Base-by-base conservation (phyloP, 176 grass and related monocot genomes). In the Pharus latifolius region DNA sequence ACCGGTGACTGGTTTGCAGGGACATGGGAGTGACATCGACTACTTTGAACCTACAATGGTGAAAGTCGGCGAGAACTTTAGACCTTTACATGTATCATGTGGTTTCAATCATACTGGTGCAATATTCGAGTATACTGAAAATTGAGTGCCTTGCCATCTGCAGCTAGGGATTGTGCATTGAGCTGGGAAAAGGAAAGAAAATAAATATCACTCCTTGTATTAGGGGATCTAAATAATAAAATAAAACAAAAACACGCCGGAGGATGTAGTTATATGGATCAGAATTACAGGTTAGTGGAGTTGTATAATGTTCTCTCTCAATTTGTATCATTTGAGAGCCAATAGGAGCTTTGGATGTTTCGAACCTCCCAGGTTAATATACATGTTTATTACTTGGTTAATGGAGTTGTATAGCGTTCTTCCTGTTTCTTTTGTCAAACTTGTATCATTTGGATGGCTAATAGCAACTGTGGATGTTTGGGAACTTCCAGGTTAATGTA, bases 91-190 rank as follows among this genome's bases (percentile, higher is more conserved):
- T 75, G 83, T 98, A 78, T 98, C 94, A 11, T 98, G 89, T 33
- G 89, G 94, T 23, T 98, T 98, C 77, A 98, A 98, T 78, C 89
- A 98, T 76, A 93, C 86, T 5, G 94, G 87, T 65, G 94, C 75
- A 31, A 85, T 93, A 55, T 85, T 93, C 6, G 89, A 98, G 67
- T 85, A 76, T 15, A 56, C 1, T 1, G 57, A 91, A 54, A 55
- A 14, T 34, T 84, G 56, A 95, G n/a, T 56, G 10, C 12, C 0
- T 3, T 53, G 30, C 22, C 51, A 64, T 27, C 33, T 41, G 38
- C 11, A 60, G 40, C 54, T 29, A 34, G 50, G 18, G 15, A 24
- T 54, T 17, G 58, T n/a, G n/a, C n/a, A n/a, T n/a, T n/a, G n/a
- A n/a, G n/a, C 4, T 42, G 7, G 23, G 26, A 32, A 45, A 3